A percentile compares a stretch with the other conserved stretches of the same genome.
phyloP scores from a whole-genome alignment of 2,329 filamentous ascomycete genomes.

The Colletotrichum agaves region DNA sequence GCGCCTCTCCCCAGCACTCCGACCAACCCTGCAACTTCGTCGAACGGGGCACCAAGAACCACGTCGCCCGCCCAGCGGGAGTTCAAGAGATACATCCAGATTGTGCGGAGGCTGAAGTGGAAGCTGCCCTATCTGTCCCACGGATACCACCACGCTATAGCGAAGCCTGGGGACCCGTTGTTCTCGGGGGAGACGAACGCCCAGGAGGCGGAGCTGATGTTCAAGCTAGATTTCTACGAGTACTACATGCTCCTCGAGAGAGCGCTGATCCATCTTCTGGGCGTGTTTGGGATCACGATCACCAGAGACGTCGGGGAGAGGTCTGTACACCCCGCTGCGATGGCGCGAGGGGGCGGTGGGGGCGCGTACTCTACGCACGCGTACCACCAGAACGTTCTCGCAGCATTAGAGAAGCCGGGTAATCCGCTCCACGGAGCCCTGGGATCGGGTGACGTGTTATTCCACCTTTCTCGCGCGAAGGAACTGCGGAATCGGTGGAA shows the following conservation, averaged over 20 bases:
- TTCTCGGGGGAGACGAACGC: constrained; percentile 47
- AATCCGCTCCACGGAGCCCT: constrained; percentile 68
- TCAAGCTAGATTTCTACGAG: constrained; percentile 83
- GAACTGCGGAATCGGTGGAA: constrained; percentile 80
- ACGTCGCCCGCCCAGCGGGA: constrained; percentile 51
- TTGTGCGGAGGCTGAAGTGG: constrained; percentile 70
- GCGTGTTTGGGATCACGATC: constrained; percentile 69
- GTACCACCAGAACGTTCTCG: constrained; percentile 77
- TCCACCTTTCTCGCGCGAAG: constrained; percentile 73
- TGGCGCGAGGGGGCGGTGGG: no score
- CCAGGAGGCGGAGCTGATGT: constrained; percentile 72
- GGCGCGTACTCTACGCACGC: constrained; percentile 41
- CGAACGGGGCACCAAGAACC: not conserved
- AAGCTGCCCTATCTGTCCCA: constrained; percentile 69
- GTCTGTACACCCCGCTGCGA: no score
- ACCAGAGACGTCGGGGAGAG: constrained; percentile 41
- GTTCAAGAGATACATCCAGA: constrained; percentile 68
- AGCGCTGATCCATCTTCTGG: constrained; percentile 74
- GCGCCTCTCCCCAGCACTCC: not conserved
- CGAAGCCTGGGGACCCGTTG: constrained; percentile 43
- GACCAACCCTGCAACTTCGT: not conserved
- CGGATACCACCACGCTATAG: constrained; percentile 64
- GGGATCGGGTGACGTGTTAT: constrained; percentile 64
- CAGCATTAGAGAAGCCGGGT: constrained; percentile 64
- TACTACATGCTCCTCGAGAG: constrained; percentile 80